These are phyloP conservation scores for Bonnemaisonia californica DNA, from an alignment of 31 red algal species.

Conservation along the genomic window DNA sequence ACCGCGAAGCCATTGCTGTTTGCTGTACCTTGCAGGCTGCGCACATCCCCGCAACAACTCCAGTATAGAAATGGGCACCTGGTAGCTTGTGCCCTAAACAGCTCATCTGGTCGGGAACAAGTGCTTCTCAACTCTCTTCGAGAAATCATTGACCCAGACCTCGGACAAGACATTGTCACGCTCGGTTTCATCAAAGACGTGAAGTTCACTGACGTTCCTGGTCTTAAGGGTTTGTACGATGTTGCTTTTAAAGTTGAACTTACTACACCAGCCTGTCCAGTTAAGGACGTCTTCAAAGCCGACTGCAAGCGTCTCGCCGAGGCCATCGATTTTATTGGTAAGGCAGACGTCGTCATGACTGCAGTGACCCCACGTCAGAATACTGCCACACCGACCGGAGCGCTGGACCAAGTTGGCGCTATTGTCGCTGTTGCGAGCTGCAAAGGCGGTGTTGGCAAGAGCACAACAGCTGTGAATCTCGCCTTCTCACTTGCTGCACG, in stretches of 20 bases:
- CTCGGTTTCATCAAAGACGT: slow-evolving; percentile 95
- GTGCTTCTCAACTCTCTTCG: slow-evolving; percentile 64
- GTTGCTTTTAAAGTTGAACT: slow-evolving; percentile 92
- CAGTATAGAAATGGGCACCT: no score
- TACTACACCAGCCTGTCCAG: slow-evolving; percentile 96
- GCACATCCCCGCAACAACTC: no score
- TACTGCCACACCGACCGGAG: slow-evolving; percentile 10
- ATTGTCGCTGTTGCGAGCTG: slow-evolving; percentile 95
- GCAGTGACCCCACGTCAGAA: slow-evolving; percentile 44
- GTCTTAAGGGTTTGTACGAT: slow-evolving; percentile 53
- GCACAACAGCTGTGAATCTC: slow-evolving; percentile 96
- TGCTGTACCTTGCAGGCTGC: no score
- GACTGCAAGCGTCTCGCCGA: slow-evolving; percentile 81
- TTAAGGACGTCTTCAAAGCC: slow-evolving; percentile 89
- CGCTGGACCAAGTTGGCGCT: slow-evolving; percentile 69
- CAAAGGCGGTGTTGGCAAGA: slow-evolving; percentile 98
- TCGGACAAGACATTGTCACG: slow-evolving; percentile 91
- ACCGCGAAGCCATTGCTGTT: no score
- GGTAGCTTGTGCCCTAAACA: not conserved
- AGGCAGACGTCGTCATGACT: slow-evolving; percentile 74
- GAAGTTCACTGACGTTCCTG: slow-evolving; percentile 41
- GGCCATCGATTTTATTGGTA: slow-evolving; percentile 64
- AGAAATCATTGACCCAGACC: slow-evolving; percentile 92
- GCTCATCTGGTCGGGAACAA: slow-evolving; percentile 43
- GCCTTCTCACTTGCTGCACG: slow-evolving; percentile 79